These are phyloP conservation scores for Phanerodontia chrysosporium DNA, from an alignment of 768 basidiomycete species.

Conservation along the genomic window DNA sequence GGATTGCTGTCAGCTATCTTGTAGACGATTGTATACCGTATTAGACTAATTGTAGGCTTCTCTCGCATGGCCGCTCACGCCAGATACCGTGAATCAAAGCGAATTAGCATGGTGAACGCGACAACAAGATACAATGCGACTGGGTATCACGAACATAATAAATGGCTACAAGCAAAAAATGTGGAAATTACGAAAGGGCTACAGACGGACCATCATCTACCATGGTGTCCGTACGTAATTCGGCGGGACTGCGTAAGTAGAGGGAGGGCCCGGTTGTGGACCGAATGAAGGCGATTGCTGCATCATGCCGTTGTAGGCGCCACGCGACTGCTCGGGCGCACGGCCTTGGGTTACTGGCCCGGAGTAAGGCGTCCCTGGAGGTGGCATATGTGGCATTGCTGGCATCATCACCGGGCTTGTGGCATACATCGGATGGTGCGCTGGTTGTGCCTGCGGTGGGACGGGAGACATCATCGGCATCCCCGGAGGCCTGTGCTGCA, in stretches of 20 bases:
- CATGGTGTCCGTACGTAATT: conserved; percentile 46
- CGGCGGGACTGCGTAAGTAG: conserved; percentile 39
- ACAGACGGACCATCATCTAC: conserved; percentile 30
- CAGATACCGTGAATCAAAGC: conserved; percentile 3
- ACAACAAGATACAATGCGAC: conserved; percentile 7
- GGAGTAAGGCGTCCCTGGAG: conserved; percentile 26
- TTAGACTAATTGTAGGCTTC: background rate
- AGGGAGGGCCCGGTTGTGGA: conserved; percentile 21
- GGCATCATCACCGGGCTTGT: conserved; percentile 69
- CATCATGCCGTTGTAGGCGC: conserved; percentile 17
- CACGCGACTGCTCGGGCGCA: conserved; percentile 28
- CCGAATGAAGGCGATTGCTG: conserved; percentile 24
- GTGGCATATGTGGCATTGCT: conserved; percentile 17
- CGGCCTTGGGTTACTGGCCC: conserved; percentile 28
- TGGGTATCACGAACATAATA: conserved; percentile 7
- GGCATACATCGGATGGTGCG: conserved; percentile 46
- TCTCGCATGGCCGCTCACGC: conserved; percentile 8
- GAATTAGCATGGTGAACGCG: conserved; percentile 10
- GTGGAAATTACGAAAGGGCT: conserved; percentile 12
- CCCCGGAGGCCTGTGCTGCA: conserved; percentile 37
- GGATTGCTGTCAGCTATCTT: background rate
- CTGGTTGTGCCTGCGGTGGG: conserved; percentile 48
- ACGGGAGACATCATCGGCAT: conserved; percentile 56
- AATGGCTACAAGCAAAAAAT: conserved; percentile 15
- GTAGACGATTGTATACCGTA: background rate